Base-by-base conservation (phyloP, 306 rosid species). In the Luffa aegyptiaca region DNA sequence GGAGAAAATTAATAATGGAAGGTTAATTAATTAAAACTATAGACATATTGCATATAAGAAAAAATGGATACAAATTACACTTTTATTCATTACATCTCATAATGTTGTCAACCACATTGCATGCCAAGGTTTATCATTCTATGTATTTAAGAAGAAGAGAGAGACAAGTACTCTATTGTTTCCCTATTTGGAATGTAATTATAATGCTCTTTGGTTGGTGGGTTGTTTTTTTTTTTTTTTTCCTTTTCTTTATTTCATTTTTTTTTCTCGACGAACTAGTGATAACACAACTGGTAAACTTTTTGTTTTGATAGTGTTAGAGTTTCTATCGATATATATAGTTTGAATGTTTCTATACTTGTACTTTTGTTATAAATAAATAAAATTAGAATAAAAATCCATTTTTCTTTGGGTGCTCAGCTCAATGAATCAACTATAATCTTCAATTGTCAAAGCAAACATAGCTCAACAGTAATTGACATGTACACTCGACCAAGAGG, bases 131-230 rank as follows among this genome's bases (percentile, higher is more conserved):
- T 77, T 78, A 81, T 79, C 35, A 68, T 53, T 74, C 51, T 75
- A 31, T 83, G 77, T 33, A 69, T 76, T 73, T 42, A 56, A 58
- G 82, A 48, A 61, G 33, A 80, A 13, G 49, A 71, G 41, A 71
- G 21, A 71, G 20, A 21, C 48, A 55, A 77, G 79, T 46, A 76
- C 80, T 82, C 82, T 20, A 62, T 79, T 79, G 82, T 82, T 83
- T 85, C 85, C 88, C 83, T 61, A 80, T 79, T 81, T 81, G 85
- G 84, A 81, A 83, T 74, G 81, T 80, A 85, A 71, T 76, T 62
- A 82, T 79, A 62, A 39, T 36, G 84, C 78, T 80, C 44, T 68
- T 46, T 55, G 81, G 81, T 78, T 62, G 66, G 61, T 64, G 75
- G 55, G 21, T 16, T 49, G 45, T 59, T 81, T 69, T 77, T 9